Evolutionary conservation across 2,329 filamentous ascomycete genomes (phyloP).

Genomic region (Talaromyces sp.): DNA sequence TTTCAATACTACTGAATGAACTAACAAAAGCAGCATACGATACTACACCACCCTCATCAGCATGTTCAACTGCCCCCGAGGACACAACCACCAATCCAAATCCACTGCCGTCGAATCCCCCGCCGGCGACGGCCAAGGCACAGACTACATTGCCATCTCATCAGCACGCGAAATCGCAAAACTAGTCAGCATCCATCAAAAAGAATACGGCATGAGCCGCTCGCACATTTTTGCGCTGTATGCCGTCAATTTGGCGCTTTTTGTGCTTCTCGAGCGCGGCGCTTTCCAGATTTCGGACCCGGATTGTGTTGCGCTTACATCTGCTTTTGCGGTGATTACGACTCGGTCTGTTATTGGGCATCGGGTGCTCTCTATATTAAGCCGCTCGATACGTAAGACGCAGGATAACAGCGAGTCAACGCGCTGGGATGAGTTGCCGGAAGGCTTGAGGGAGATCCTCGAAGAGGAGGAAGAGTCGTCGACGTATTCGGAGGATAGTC

Average conservation of each 20-base stretch:
- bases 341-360: constrained; percentile 27
- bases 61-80: constrained; percentile 25
- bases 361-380: constrained; percentile 31
- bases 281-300: constrained; percentile 27
- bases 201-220: constrained; percentile 28
- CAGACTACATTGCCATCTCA: constrained; percentile 17
- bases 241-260: constrained; percentile 32
- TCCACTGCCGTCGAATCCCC: constrained; percentile 3
- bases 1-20: background rate
- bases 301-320: constrained; percentile 29
- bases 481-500: constrained; percentile 14
- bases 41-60: constrained; percentile 30
- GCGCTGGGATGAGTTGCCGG: constrained; percentile 7
- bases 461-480: constrained; percentile 20
- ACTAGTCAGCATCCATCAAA: constrained; percentile 24
- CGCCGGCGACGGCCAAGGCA: background rate
- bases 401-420: background rate
- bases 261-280: constrained; percentile 20
- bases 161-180: constrained; percentile 26
- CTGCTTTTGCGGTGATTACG: constrained; percentile 28
- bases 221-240: constrained; percentile 34
- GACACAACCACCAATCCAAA: constrained; percentile 12
- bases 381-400: constrained; percentile 20
- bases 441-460: constrained; percentile 29
- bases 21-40: constrained; percentile 24